These are phyloP conservation scores for Blastobotrys peoriensis DNA, from an alignment of 805 yeast species.

Conservation along the genomic window DNA sequence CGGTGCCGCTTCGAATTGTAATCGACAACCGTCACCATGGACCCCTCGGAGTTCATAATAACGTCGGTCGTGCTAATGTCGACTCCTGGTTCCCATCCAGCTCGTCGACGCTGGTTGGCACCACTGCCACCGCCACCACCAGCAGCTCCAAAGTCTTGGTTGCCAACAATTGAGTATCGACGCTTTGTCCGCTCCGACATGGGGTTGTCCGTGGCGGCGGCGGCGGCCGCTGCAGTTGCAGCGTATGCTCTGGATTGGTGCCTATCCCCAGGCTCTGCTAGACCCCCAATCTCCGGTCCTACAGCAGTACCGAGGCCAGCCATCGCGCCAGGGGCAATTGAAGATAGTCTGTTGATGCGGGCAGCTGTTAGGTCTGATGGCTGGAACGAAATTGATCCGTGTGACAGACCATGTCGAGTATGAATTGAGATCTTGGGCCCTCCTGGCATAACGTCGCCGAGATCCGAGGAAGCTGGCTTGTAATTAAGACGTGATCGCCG, in stretches of 20 bases:
- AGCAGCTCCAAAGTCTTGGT: slow-evolving; percentile 23
- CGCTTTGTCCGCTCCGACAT: slow-evolving; percentile 5
- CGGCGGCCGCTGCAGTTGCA: background rate
- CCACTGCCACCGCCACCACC: no score
- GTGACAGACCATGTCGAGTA: background rate
- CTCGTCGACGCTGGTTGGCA: slow-evolving; percentile 32
- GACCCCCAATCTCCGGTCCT: background rate
- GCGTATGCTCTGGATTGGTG: background rate
- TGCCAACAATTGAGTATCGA: slow-evolving; percentile 16
- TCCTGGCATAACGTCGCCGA: background rate
- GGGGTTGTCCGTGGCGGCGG: background rate
- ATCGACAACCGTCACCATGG: slow-evolving; percentile 49
- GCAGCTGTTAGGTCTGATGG: background rate
- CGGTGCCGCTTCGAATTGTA: slow-evolving; percentile 40
- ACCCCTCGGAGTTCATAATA: slow-evolving; percentile 43
- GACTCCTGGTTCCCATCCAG: slow-evolving; percentile 58
- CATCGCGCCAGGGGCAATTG: background rate
- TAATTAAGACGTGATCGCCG: background rate
- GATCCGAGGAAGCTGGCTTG: background rate
- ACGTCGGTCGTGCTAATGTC: slow-evolving; percentile 47
- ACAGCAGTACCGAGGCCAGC: background rate
- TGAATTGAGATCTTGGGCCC: background rate
- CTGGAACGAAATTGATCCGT: background rate
- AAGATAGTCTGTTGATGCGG: background rate
- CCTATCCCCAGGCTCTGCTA: background rate